A percentile compares a stretch with the other conserved stretches of the same genome.
Conservation (phyloP, 192 early-diverging fungal species). For the Helicostylum pulchrum region DNA sequence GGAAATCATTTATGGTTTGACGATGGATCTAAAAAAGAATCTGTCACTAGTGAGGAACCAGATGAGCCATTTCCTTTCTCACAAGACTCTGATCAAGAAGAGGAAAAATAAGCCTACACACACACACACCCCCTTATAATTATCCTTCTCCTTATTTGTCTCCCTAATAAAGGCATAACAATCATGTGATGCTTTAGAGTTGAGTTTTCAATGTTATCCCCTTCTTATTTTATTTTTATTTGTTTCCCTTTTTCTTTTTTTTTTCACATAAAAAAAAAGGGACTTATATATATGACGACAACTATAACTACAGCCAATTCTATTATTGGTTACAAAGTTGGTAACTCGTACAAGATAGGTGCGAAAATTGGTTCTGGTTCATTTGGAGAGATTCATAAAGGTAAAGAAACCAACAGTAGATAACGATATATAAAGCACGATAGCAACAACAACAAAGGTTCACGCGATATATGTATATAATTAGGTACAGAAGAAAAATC, state of each 20-base stretch:
- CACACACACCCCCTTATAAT: background rate
- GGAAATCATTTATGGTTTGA: slow-evolving; percentile 66
- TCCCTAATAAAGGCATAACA: slow-evolving; percentile 6
- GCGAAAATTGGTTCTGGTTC: slow-evolving; percentile 95
- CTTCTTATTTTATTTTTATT: slow-evolving; percentile 5
- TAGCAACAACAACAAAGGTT: no score
- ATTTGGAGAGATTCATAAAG: slow-evolving; percentile 97
- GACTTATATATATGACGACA: background rate
- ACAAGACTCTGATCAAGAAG: background rate
- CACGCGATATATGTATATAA: background rate
- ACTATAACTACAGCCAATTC: slow-evolving; percentile 11
- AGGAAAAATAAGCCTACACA: background rate
- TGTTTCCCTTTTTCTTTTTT: slow-evolving; percentile 14
- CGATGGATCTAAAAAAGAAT: slow-evolving; percentile 24
- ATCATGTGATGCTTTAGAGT: background rate
- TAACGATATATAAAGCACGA: background rate
- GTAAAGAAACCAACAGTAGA: slow-evolving; percentile 42
- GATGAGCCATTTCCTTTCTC: slow-evolving; percentile 19
- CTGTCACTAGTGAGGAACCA: background rate
- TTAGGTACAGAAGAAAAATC: slow-evolving; percentile 79
- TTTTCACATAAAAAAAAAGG: background rate
- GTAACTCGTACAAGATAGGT: slow-evolving; percentile 89
- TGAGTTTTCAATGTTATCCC: background rate
- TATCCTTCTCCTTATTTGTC: background rate
- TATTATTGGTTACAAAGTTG: slow-evolving; percentile 67